Conservation (phyloP, 2,329 filamentous ascomycete species). For the Monosporascus sp. region DNA sequence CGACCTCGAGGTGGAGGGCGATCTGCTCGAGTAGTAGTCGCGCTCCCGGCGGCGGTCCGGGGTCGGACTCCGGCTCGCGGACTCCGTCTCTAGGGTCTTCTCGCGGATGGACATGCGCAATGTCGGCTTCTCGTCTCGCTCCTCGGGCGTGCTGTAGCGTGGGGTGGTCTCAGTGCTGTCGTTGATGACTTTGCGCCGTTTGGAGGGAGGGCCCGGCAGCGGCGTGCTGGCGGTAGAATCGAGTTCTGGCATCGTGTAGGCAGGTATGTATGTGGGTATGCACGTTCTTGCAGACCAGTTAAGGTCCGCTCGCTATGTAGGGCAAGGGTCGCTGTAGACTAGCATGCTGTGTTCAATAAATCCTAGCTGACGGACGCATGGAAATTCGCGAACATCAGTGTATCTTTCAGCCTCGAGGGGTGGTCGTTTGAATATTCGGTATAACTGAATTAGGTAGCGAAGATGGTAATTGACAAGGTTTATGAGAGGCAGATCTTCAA, state of each 20-base stretch:
- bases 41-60: conserved; percentile 15
- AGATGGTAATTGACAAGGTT: background rate
- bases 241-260: conserved; percentile 22
- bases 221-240: conserved; percentile 16
- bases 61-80: conserved; percentile 16
- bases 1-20: conserved; percentile 16
- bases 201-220: conserved; percentile 30
- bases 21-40: conserved; percentile 23
- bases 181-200: conserved; percentile 36
- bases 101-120: conserved; percentile 26
- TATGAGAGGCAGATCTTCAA: too few species aligned
- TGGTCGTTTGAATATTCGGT: background rate
- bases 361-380: too few species aligned
- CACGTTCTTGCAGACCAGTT: too few species aligned
- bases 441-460: background rate
- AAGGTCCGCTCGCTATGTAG: too few species aligned
- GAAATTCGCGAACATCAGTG: background rate
- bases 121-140: conserved; percentile 18
- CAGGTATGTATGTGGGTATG: background rate
- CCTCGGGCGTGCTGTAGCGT: conserved; percentile 42
- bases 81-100: conserved; percentile 17
- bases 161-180: conserved; percentile 35
- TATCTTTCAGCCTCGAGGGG: background rate
- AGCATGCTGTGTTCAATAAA: too few species aligned
- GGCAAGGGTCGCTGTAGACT: too few species aligned